Evolutionary conservation across 73 alveolate species (phyloP), one percentile per base, ranked within the genome.

Genomic region (Paramecium bursaria): DNA sequence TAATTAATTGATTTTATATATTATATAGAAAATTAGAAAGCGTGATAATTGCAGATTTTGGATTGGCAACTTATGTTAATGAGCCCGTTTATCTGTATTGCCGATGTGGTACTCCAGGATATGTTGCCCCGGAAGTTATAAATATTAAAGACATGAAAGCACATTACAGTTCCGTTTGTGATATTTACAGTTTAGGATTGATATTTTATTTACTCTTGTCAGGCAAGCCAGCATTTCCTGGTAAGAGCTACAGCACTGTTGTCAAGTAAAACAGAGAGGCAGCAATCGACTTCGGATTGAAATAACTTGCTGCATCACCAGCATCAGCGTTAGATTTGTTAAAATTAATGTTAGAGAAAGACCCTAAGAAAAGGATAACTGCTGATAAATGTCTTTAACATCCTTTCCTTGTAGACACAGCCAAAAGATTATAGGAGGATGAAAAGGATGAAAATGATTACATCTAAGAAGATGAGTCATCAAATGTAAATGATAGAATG

Each of bases 71-170:
- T 22, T 50, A 50, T 79, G 76, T 79, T 1, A 73, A 79, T 55
- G 76, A 53, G 5, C 80, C 80, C 6, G 76, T 53, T 31, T 53
- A 53, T 46, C 44, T 79, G 49, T 79, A 53, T 46, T 42, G 61
- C 29, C 50, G 89, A 39, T 79, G 89, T 55, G 89, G 89, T 35
- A 79, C 89, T 22, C 89, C 89, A 33, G 89, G 89, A 25, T 79
- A 53, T 79, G 89, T 79, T n/a, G 89, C 89, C 15, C 89, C 89
- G 17, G 89, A 79, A 79, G 89, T 79, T 42, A 61, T 79, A 15
- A 61, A 53, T 21, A 11, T 53, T 39, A 79, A 79, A 44, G 89
- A 67, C 15, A 67, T 67, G 82, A 67, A 67, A 15, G 15, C 82
- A 4, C 26, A 67, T 25, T 67, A 67, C 46, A 25, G 50, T 4